Conservation (phyloP, 352 stramenopile species). For the Phytophthora ohioensis region DNA sequence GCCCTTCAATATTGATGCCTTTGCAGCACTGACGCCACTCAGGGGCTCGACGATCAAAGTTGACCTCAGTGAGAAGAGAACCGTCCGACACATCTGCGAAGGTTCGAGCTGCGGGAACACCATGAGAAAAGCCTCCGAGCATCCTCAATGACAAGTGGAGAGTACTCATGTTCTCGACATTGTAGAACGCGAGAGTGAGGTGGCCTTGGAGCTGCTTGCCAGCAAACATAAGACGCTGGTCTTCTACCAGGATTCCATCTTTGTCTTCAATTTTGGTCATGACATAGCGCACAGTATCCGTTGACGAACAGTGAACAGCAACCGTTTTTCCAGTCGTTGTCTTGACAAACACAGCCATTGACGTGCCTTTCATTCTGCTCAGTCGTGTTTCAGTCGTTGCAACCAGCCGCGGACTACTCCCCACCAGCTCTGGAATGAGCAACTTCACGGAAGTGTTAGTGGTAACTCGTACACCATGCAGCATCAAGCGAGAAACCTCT, state of each 20-base stretch:
- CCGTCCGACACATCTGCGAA: too few relatives aligned
- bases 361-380: too few relatives aligned
- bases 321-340: not conserved
- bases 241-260: not conserved
- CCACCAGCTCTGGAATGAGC: constrained; percentile 6
- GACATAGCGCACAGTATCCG: constrained; percentile 8
- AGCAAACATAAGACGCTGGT: constrained; percentile 15
- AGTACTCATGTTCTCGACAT: not conserved
- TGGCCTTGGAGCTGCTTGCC: constrained; percentile 5
- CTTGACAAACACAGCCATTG: constrained; percentile 9
- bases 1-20: too few relatives aligned
- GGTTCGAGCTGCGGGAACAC: too few relatives aligned
- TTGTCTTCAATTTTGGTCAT: constrained; percentile 21
- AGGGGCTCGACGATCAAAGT: too few relatives aligned
- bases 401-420: constrained; percentile 17
- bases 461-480: too few relatives aligned
- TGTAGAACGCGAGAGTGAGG: constrained; percentile 7
- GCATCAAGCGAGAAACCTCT: too few relatives aligned
- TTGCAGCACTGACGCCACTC: too few relatives aligned
- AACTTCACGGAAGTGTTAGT: too few relatives aligned
- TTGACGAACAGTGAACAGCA: not conserved
- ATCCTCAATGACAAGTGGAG: not conserved
- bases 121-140: not conserved
- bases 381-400: not conserved
- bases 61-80: too few relatives aligned